A percentile compares a stretch with the other conserved stretches of the same genome.
Conservation (phyloP, 2,329 filamentous ascomycete species). For the Acarospora socialis region DNA sequence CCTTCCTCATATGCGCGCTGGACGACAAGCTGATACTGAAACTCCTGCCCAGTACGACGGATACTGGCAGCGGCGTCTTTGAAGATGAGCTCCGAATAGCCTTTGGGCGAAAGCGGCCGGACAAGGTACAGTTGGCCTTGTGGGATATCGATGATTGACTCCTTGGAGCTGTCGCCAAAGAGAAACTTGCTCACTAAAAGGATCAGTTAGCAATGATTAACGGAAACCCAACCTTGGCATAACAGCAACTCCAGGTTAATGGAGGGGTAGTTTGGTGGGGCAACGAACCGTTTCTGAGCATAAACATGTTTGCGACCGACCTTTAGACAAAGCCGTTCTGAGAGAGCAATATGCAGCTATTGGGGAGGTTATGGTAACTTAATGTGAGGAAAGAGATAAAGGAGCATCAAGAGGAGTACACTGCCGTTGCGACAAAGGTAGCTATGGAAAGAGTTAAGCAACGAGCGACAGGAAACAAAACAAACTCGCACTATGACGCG, state of each 20-base stretch:
- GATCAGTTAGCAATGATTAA: constrained; percentile 4
- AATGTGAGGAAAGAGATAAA: too few species aligned
- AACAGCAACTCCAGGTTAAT: constrained; percentile 8
- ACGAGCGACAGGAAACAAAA: too few species aligned
- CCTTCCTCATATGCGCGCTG: constrained; percentile 96
- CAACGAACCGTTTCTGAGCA: constrained; percentile 40
- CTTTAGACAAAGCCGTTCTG: too few species aligned
- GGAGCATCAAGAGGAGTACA: too few species aligned
- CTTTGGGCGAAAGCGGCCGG: constrained; percentile 85
- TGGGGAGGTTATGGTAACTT: too few species aligned
- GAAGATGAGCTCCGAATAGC: constrained; percentile 97
- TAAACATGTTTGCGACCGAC: constrained; percentile 39
- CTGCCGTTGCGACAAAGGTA: too few species aligned
- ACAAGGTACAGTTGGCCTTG: constrained; percentile 97
- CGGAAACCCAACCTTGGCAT: not conserved
- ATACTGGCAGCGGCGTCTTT: constrained; percentile 90
- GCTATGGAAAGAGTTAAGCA: too few species aligned
- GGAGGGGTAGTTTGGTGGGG: constrained; percentile 17
- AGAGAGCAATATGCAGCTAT: too few species aligned
- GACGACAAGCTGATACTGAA: constrained; percentile 92
- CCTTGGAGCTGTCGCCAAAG: constrained; percentile 77
- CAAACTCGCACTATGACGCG: too few species aligned
- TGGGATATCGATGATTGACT: constrained; percentile 84
- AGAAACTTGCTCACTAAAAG: constrained; percentile 72
- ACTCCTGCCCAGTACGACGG: constrained; percentile 83